Evolutionary conservation across 352 stramenopile genomes (phyloP).

Genomic region (Phytophthora multivora): DNA sequence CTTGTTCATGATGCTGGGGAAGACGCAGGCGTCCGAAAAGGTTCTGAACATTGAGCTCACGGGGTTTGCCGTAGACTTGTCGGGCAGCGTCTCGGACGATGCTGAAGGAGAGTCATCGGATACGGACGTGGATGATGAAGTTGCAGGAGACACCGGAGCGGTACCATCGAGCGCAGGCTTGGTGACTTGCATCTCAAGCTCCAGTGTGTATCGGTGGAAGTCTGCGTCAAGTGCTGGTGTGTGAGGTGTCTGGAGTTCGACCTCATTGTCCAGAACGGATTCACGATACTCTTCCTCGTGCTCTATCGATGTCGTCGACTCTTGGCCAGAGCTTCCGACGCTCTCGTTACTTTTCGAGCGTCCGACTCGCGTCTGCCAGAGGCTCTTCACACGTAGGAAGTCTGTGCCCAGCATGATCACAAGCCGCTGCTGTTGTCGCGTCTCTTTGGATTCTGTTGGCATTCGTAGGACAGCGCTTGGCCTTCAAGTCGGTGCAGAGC

Average conservation of each 20-base stretch:
- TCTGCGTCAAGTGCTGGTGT: conserved; percentile 43
- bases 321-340: background rate
- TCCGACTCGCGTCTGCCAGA: conserved; percentile 68
- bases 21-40: conserved; percentile 36
- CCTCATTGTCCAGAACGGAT: conserved; percentile 8
- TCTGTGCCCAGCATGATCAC: conserved; percentile 19
- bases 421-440: background rate
- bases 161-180: conserved; percentile 3
- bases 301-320: background rate
- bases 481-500: background rate
- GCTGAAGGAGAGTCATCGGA: conserved; percentile 31
- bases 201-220: conserved; percentile 16
- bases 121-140: conserved; percentile 27
- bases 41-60: conserved; percentile 46
- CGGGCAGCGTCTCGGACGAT: conserved; percentile 21
- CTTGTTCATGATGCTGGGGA: conserved; percentile 24
- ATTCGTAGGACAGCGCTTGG: no score
- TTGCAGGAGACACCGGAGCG: conserved; percentile 16
- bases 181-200: conserved; percentile 4
- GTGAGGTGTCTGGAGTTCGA: conserved; percentile 21
- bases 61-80: conserved; percentile 21
- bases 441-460: conserved; percentile 15
- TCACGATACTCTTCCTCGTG: conserved; percentile 13
- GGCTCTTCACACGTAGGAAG: conserved; percentile 50
- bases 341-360: conserved; percentile 38